Evolutionary conservation across 495 filamentous ascomycete species (phyloP), one percentile per base, ranked within the genome.

Genomic region (Neurospora sp.): DNA sequence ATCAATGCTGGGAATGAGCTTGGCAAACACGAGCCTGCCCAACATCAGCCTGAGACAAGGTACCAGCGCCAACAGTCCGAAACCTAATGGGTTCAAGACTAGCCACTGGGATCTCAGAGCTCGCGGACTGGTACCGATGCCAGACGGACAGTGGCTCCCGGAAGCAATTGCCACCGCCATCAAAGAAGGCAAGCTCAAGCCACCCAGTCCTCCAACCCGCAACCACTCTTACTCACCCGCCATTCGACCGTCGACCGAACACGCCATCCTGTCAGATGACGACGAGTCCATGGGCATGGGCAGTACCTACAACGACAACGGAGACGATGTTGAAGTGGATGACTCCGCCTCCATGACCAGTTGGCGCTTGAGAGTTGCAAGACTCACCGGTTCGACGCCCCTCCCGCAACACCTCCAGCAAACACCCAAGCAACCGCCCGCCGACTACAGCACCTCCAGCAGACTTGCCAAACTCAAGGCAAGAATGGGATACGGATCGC

Each of bases 51-150:
- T 65, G 12, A 65, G 70, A 68, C 70, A 59, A 71, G 38, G 42
- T 35, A 70, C 70, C 31, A 9, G 17, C 38, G 41, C 14, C 3
- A 71, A 61, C 10, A 37, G 53, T 35, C 27, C 53, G 53, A 31
- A 35, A 35, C 53, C 70, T 5, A 76, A 41, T n/a, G 70, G 71
- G 5, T 71, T 77, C 35, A 75, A 72, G 31, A 77, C 80, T 9
- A 70, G 65, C 2, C 83, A 85, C 72, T 85, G 82, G 82, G 79
- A 81, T 22, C 73, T 84, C 42, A 81, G 83, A 27, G 78, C 79
- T 3, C 76, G 76, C 4, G 84, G 84, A 0, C 75, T 85, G 42
- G 80, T 85, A 10, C 81, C 76, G 31, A 82, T 82, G 80, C 78
- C 83, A 4, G 80, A 84, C 69, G 82, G 82, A 4, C 71, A 81